These are phyloP conservation scores for Hippophae rhamnoides DNA, from an alignment of 306 rosid species.

Conservation along the genomic window DNA sequence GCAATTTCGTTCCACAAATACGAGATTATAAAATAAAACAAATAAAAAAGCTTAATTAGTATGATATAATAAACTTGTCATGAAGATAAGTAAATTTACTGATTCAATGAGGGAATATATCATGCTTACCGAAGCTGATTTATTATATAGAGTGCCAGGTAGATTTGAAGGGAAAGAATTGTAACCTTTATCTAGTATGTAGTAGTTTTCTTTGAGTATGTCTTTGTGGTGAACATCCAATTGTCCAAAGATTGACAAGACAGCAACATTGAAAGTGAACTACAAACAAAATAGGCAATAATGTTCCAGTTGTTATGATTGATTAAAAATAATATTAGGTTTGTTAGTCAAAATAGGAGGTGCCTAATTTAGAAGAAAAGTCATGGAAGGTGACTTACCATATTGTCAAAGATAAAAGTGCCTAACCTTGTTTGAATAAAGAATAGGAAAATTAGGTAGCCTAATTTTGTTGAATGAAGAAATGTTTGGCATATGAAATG, in stretches of 20 bases:
- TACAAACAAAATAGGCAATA: background rate
- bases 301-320: too few species aligned
- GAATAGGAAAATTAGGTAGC: too few species aligned
- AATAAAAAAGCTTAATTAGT: background rate
- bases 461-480: too few species aligned
- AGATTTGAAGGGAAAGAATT: constrained; percentile 17
- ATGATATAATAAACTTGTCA: too few species aligned
- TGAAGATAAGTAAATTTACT: background rate
- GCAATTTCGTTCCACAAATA: background rate
- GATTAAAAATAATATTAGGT: too few species aligned
- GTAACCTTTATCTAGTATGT: constrained; percentile 20
- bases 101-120: background rate
- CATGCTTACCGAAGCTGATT: constrained; percentile 18
- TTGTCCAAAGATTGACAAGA: constrained; percentile 16
- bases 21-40: background rate
- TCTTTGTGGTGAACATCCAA: constrained; percentile 12
- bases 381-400: too few species aligned
- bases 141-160: constrained; percentile 12
- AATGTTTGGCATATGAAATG: too few species aligned
- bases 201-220: constrained; percentile 11
- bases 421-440: too few species aligned
- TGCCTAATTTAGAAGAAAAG: too few species aligned
- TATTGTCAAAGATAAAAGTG: too few species aligned
- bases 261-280: constrained; percentile 19
- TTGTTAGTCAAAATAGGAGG: too few species aligned